Base-by-base conservation (phyloP, 805 yeast genomes). In the Kregervanrija pseudodelftensis region DNA sequence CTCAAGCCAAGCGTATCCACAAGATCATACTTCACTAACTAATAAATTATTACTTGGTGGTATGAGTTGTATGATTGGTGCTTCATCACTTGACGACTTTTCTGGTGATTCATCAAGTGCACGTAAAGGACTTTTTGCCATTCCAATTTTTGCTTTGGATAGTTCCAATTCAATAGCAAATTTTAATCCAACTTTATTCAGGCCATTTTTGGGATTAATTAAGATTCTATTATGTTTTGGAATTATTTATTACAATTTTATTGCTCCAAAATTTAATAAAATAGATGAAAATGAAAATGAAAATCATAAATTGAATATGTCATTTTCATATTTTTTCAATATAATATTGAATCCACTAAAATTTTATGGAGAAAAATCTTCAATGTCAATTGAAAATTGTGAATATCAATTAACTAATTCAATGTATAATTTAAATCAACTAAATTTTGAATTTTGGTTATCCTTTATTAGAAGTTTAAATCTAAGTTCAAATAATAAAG, bases 11-110 rank as follows among this genome's bases (percentile, higher is more conserved):
- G 16, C 34, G 5, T 36, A 43, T 3, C 43, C 44, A 41, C 44
- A 46, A 11, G 53, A 50, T 11, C 48, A 50, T 36, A 45, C 45
- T 28, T 54, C 60, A 13, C 50, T 66, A n/a, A 55, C 71, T 10
- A 74, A 72, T 49, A 80, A 78, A 57, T 55, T 76, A 28, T 58
- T 82, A 37, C 56, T 82, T 49, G 87, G 86, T 12, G 82, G 85
- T 15, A 67, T 80, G 68, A 81, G 84, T 17, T 69, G 80, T 42
- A 70, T 81, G 54, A 70, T 79, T 64, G 86, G 86, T 28, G 72
- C 82, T 3, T 74, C 83, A 1, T 65, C 79, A 40, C 67, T 75
- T 44, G 77, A 76, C 43, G 82, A 78, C 39, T 66, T 70, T 40
- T 66, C 56, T 13, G 41, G 43, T 17, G 36, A 46, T 10, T 37